Evolutionary conservation across 2,329 filamentous ascomycete species (phyloP).

Genomic region (Beauveria rudraprayagi): DNA sequence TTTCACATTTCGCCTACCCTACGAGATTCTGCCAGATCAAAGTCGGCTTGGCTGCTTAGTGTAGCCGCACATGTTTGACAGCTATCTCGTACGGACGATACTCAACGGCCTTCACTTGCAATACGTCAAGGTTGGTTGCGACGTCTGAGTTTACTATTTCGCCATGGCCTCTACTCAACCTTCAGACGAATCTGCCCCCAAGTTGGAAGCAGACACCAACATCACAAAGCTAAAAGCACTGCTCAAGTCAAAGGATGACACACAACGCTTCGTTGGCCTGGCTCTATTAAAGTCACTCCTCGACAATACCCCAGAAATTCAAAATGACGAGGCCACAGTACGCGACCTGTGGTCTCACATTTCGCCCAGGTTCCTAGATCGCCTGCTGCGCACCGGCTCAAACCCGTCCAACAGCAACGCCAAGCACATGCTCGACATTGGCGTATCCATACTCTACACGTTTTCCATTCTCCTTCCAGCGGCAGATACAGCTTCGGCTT

Average conservation of each 20-base stretch:
- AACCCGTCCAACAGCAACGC: slow-evolving; percentile 35
- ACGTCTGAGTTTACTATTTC: not conserved
- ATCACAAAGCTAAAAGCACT: slow-evolving; percentile 45
- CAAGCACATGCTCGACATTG: slow-evolving; percentile 55
- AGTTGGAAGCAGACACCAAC: slow-evolving; percentile 13
- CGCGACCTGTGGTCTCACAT: slow-evolving; percentile 51
- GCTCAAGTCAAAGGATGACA: slow-evolving; percentile 55
- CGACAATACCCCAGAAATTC: slow-evolving; percentile 48
- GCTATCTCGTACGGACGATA: too few species aligned
- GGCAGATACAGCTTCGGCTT: slow-evolving; percentile 33
- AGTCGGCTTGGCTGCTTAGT: too few species aligned
- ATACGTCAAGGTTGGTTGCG: not conserved
- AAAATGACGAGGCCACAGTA: slow-evolving; percentile 37
- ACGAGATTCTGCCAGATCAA: too few species aligned
- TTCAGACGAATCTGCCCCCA: not conserved
- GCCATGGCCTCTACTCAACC: not conserved
- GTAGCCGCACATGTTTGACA: too few species aligned
- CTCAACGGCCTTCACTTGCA: too few species aligned
- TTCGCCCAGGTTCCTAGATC: slow-evolving; percentile 55
- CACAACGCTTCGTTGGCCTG: slow-evolving; percentile 59
- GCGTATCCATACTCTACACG: slow-evolving; percentile 53
- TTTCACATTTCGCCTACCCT: too few species aligned
- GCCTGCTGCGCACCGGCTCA: slow-evolving; percentile 49
- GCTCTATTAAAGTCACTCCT: slow-evolving; percentile 58
- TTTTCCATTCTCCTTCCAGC: slow-evolving; percentile 51